A percentile compares a stretch with the other conserved stretches of the same genome.
Conservation (phyloP, 2,329 filamentous ascomycete species). For the Pseudogymnoascus sp. region DNA sequence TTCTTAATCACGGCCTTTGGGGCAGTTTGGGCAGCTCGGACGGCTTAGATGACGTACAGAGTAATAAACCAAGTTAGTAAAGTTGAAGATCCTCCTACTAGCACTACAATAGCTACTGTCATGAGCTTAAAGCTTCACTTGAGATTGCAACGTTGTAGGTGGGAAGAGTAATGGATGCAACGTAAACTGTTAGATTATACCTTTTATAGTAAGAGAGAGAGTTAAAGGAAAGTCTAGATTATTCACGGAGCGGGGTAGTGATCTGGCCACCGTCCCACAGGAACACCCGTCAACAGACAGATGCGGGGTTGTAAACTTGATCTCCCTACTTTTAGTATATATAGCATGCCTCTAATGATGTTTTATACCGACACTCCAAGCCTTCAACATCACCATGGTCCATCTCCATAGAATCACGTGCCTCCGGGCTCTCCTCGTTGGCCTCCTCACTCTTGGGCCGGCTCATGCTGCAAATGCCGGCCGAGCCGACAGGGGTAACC, state of each 20-base stretch:
- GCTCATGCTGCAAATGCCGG: background rate
- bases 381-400: background rate
- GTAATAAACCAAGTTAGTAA: background rate
- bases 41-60: background rate
- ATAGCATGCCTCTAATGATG: background rate
- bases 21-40: background rate
- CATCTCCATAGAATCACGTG: background rate
- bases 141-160: background rate
- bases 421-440: background rate
- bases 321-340: background rate
- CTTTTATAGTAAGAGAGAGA: background rate
- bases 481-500: background rate
- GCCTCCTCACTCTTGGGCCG: background rate
- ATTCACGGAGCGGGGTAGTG: background rate
- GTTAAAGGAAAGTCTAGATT: background rate
- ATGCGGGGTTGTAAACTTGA: background rate
- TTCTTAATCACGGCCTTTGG: background rate
- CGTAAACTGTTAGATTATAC: background rate
- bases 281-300: background rate
- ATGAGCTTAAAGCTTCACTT: background rate
- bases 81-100: background rate
- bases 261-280: background rate
- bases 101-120: background rate
- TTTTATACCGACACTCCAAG: background rate
- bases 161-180: background rate